phyloP scores from a whole-genome alignment of 2,329 filamentous ascomycete genomes.

The Fusarium secorum region DNA sequence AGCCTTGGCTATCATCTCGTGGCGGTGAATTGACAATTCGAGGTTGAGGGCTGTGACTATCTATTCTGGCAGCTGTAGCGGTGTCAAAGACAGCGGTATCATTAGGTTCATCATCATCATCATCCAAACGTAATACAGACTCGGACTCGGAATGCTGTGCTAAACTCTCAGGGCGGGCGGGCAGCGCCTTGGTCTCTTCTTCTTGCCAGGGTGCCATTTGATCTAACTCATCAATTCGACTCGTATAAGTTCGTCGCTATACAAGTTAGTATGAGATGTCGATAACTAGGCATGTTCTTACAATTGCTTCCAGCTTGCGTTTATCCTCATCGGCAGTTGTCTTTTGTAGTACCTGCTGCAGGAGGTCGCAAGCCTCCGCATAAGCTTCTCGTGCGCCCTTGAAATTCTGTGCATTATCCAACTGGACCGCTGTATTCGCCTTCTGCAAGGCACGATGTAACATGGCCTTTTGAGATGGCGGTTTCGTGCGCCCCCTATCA shows the following conservation, averaged over 20 bases:
- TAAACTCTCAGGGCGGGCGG: slow-evolving; percentile 69
- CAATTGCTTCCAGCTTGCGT: slow-evolving; percentile 91
- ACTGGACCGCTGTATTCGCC: slow-evolving; percentile 91
- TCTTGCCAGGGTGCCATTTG: slow-evolving; percentile 68
- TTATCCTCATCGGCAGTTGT: slow-evolving; percentile 87
- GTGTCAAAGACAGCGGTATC: slow-evolving; percentile 60
- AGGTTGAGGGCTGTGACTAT: slow-evolving; percentile 32
- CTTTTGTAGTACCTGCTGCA: slow-evolving; percentile 86
- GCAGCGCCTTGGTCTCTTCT: slow-evolving; percentile 76
- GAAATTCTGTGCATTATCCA: slow-evolving; percentile 96
- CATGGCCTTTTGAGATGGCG: slow-evolving; percentile 91
- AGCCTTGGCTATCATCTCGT: slow-evolving; percentile 35
- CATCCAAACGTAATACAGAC: slow-evolving; percentile 38
- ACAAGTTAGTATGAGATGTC: slow-evolving; percentile 4
- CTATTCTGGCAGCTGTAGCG: slow-evolving; percentile 60
- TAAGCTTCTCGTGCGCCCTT: slow-evolving; percentile 92
- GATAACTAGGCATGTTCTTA: slow-evolving; percentile 51
- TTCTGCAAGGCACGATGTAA: slow-evolving; percentile 94
- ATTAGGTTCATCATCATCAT: slow-evolving; percentile 55
- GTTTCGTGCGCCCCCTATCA: slow-evolving; percentile 50
- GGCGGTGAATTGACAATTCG: slow-evolving; percentile 36
- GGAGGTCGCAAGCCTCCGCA: slow-evolving; percentile 84
- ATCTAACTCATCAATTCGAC: slow-evolving; percentile 85
- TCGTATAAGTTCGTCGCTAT: slow-evolving; percentile 87
- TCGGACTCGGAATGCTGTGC: slow-evolving; percentile 38